A percentile compares a stretch with the other conserved stretches of the same genome.
Evolutionary conservation across 2,329 filamentous ascomycete species (phyloP).

Genomic region (Hypoxylon sp.): DNA sequence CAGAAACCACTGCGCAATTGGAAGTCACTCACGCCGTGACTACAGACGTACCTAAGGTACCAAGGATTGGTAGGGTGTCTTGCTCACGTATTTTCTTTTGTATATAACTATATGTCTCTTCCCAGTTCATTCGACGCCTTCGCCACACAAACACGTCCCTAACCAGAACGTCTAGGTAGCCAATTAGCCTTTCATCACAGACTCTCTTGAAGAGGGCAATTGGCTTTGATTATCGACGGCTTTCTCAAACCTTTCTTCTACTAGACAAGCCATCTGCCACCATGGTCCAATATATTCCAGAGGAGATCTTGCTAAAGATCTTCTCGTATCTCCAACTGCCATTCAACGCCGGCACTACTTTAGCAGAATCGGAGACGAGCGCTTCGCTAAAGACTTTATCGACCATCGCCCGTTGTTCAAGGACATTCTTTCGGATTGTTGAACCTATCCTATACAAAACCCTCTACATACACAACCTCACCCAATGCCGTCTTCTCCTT

Average conservation of each 20-base stretch:
- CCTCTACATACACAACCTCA: not conserved
- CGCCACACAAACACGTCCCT: slow-evolving; percentile 10
- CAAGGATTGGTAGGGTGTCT: no score
- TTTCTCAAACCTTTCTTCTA: not conserved
- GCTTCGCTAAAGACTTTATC: not conserved
- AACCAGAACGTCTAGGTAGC: no score
- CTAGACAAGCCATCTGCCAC: not conserved
- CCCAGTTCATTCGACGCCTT: no score
- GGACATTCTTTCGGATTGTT: slow-evolving; percentile 1
- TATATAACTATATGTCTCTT: no score
- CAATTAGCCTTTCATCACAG: no score
- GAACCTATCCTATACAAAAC: slow-evolving; percentile 6
- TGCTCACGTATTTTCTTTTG: no score
- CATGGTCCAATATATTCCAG: not conserved
- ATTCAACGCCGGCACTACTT: not conserved
- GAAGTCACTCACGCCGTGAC: no score
- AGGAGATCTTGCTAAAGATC: slow-evolving; percentile 4
- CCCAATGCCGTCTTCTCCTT: not conserved
- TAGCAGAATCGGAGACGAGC: not conserved
- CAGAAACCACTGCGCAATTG: no score
- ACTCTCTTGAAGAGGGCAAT: no score
- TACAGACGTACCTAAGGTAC: no score
- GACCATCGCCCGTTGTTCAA: slow-evolving; percentile 1
- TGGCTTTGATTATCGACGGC: not conserved
- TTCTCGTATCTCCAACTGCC: not conserved